Percentiles rank a stretch among this genome's conserved stretches.
Evolutionary conservation across 148 eudicot genomes (phyloP).

Genomic region (Nyssa sinensis): DNA sequence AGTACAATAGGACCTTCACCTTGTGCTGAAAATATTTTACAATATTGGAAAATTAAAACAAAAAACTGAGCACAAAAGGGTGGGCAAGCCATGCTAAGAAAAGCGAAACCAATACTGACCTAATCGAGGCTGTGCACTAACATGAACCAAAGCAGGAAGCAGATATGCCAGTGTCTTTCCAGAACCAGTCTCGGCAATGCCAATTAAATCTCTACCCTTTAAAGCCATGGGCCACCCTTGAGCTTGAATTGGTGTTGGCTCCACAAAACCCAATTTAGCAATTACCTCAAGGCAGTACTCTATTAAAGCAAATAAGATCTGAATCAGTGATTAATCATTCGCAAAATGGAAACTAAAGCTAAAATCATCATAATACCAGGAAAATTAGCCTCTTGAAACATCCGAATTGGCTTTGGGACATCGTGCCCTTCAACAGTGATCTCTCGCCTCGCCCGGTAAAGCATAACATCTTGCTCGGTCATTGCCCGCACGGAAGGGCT

Average conservation of each 20-base stretch:
- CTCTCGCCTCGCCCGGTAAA: constrained; percentile 63
- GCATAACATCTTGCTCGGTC: constrained; percentile 56
- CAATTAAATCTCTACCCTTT: constrained; percentile 92
- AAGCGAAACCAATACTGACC: constrained; percentile 44
- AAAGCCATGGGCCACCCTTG: constrained; percentile 99
- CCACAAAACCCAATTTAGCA: constrained; percentile 73
- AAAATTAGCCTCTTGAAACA: constrained; percentile 80
- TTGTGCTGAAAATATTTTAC: constrained; percentile 41
- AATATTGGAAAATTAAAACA: background rate
- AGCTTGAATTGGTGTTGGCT: constrained; percentile 93
- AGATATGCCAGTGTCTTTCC: constrained; percentile 95
- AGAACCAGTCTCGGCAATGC: constrained; percentile 99
- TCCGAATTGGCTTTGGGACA: constrained; percentile 78
- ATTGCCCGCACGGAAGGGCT: constrained; percentile 63
- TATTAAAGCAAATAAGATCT: constrained; percentile 29
- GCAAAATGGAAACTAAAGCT: background rate
- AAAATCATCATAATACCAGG: constrained; percentile 54
- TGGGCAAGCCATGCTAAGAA: background rate
- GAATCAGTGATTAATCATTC: constrained; percentile 15
- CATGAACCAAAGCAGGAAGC: constrained; percentile 88
- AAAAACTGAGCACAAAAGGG: constrained; percentile 3
- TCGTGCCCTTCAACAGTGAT: constrained; percentile 85
- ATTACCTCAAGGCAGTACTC: constrained; percentile 80
- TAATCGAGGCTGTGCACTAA: constrained; percentile 82
- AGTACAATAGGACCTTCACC: constrained; percentile 94